Evolutionary conservation across 1,284 basidiomycete species (phyloP), one percentile per base, ranked within the genome.

Genomic region (Ganoderma multipileum): DNA sequence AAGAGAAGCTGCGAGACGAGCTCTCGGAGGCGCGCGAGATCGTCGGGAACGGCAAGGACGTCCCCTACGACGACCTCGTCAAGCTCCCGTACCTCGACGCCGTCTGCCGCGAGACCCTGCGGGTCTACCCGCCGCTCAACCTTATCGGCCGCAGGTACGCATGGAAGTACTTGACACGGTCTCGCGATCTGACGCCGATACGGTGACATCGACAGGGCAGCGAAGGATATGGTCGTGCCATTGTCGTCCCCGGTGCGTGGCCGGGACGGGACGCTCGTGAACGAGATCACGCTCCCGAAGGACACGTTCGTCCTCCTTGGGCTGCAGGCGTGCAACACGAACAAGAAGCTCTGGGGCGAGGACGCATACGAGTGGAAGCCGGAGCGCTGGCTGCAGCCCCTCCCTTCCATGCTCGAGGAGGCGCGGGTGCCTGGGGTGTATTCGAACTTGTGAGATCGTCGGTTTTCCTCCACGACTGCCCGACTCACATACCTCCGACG

Each of bases 71-170:
- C 63, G 66, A 69, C 2, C 68, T 81, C 14, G 75, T 77, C 58
- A 71, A 71, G 16, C 72, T 81, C 1, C 79, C 79, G 1, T 80
- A 76, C 65, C 74, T 81, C 14, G 80, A 81, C 61, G 79, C 76
- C 1, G 75, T 81, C 12, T 79, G 78, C 63, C 74, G 78, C 23
- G 80, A 81, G 66, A 79, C 79, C 1, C 68, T 81, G 59, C 63
- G 67, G 8, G 41, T 62, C 23, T 39, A 52, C 26, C 16, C 50
- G 8, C 64, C 64, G 3, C 62, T 63, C 6, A 30, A 38, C 14
- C 3, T 61, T 12, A 23, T 50, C 28, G 20, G 28, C 11, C 55
- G 62, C 12, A 33, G 26, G 64, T 58, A 26, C 9, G 47, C 41
- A 12, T 8, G 11, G 33, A 23, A 8, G 3, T 3, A 28, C 18